These are phyloP conservation scores for Pichia terricola DNA, from an alignment of 1,139 yeast species.

Conservation along the genomic window DNA sequence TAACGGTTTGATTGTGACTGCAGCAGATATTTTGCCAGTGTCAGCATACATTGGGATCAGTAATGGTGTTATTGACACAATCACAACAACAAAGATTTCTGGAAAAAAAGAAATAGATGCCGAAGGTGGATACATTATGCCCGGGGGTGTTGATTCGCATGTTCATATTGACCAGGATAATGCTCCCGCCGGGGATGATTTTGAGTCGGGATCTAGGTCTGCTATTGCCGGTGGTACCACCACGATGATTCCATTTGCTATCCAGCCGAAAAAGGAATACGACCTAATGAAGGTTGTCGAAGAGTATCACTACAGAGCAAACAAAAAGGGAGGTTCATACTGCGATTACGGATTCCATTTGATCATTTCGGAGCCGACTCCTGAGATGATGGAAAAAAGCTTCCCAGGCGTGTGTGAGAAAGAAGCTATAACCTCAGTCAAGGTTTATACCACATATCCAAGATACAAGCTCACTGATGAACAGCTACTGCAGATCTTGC, in stretches of 20 bases:
- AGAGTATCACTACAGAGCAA: conserved; percentile 22
- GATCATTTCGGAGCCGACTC: conserved; percentile 26
- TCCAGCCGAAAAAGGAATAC: conserved; percentile 29
- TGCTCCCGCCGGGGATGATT: conserved; percentile 32
- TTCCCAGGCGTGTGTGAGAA: conserved; percentile 22
- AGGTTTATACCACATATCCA: conserved; percentile 39
- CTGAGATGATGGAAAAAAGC: conserved; percentile 23
- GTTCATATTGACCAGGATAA: conserved; percentile 41
- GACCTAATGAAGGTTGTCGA: conserved; percentile 23
- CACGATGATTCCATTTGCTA: conserved; percentile 34
- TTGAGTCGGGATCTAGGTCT: conserved; percentile 50
- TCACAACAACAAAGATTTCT: conserved; percentile 27
- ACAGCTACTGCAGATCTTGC: conserved; percentile 30
- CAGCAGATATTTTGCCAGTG: conserved; percentile 30
- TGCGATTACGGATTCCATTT: conserved; percentile 40
- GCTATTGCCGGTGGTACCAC: conserved; percentile 51
- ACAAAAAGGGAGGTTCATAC: conserved; percentile 7
- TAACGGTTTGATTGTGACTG: conserved; percentile 31
- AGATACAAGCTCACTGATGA: conserved; percentile 32
- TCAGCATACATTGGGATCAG: conserved; percentile 29
- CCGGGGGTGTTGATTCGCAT: conserved; percentile 41
- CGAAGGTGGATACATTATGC: conserved; percentile 36
- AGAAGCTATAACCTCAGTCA: conserved; percentile 36
- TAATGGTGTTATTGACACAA: conserved; percentile 30
- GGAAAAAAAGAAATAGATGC: conserved; percentile 33